Evolutionary conservation across 176 grass and related monocot species (phyloP), one percentile per base, ranked within the genome.

Genomic region (Oryza longistaminata): DNA sequence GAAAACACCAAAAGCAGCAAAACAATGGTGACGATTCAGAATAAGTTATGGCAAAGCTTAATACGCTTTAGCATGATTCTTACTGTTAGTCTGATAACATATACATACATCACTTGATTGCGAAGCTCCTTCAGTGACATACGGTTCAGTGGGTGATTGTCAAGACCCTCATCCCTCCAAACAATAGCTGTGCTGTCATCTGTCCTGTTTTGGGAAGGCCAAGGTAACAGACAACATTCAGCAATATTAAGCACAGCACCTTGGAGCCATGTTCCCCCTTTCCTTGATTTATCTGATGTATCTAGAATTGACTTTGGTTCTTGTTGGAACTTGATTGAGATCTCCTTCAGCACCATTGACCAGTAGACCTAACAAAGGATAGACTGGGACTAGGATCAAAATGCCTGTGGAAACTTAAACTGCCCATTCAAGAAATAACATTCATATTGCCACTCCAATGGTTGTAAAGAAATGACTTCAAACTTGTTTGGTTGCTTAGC

Each of bases 161-260:
- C 96, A 85, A 78, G 89, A 64, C 83, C 91, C 69, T 98, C 96
- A 81, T 95, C 86, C 85, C 88, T 88, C 96, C 96, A 98, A 9
- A 98, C 48, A 77, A 98, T 95, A 71, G 93, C 93, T 5, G 82
- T 90, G 85, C 91, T 93, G 45, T 92, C 88, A 87, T 95, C 91
- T 77, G 87, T 93, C 79, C 37, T 93, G 24, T 98, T 93, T 39
- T 80, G 91, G 73, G 69, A 85, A 58, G 84, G 72, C 40, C 91
- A 87, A 68, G 96, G 96, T 64, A 86, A 72, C 42, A 98, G 86
- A 82, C 96, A 98, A n/a, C 93, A 98, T 82, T 98, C 96, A 3
- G 96, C 96, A 69, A 98, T 93, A 81, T 98, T 98, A 27, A 98
- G 85, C 75, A 92, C 82, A 5, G 91, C 91, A 69, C 87, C 93